A percentile compares a stretch with the other conserved stretches of the same genome.
These are phyloP conservation scores for Colletotrichum sp. DNA, from an alignment of 2,329 filamentous ascomycete genomes.

Conservation along the genomic window DNA sequence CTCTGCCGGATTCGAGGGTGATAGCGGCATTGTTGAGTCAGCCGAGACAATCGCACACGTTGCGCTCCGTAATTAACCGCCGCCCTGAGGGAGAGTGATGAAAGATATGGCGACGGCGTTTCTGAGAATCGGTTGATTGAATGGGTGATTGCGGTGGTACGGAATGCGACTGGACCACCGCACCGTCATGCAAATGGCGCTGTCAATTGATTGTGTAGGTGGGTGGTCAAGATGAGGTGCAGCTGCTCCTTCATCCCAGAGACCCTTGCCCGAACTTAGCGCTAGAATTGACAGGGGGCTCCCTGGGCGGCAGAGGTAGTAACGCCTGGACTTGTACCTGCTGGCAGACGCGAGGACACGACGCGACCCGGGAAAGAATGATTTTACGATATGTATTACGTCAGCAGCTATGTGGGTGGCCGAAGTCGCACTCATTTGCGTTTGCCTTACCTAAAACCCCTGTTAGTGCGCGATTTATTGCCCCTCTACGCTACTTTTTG, in stretches of 20 bases:
- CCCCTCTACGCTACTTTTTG: too few relatives aligned
- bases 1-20: background rate
- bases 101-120: background rate
- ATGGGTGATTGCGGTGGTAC: background rate
- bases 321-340: background rate
- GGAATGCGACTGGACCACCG: too few relatives aligned
- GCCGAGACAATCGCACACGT: background rate
- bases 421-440: too few relatives aligned
- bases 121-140: background rate
- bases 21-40: background rate
- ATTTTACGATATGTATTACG: background rate
- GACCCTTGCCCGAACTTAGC: background rate
- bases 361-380: background rate
- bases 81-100: background rate
- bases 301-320: background rate
- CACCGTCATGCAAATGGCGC: background rate
- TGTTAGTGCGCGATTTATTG: too few relatives aligned
- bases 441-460: too few relatives aligned
- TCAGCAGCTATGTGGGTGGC: background rate
- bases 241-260: background rate
- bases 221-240: background rate
- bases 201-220: background rate
- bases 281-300: background rate
- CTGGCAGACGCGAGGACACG: too few relatives aligned
- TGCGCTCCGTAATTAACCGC: background rate